Evolutionary conservation across 2,329 filamentous ascomycete genomes (phyloP), one percentile per base, ranked within the genome.

Genomic region (Penicillium polonicum): DNA sequence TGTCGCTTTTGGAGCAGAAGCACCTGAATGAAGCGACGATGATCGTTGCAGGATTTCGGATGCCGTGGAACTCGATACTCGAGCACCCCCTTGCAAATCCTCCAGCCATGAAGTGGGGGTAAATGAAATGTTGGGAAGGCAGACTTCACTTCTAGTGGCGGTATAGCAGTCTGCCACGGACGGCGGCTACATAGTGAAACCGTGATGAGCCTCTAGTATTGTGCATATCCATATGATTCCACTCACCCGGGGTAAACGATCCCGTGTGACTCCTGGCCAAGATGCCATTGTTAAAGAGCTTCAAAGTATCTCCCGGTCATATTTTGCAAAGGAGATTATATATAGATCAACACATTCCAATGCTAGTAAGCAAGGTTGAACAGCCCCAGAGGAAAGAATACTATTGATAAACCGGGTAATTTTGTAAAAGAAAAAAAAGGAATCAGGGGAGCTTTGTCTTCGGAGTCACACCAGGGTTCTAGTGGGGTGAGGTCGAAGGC

Each of bases 191-290:
- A 35, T 15, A 6, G 45, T 25, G 15, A 50, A 12, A 35, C 33
- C 15, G 36, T 36, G 52, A 55, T 43, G 36, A 50, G 52, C 27
- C 12, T 55, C 45, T 12, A 43, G n/a, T 12, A n/a, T 50, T 21
- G 17, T 36, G 27, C 38, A 36, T 39, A 42, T 41, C 5, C 9
- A 13, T 41, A 42, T 50, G 17, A 13, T 13, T 9, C 6, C 35
- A 38, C 39, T 53, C 19, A 59, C 60, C 53, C 35, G 35, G n/a
- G 42, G 50, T 27, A 44, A 23, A 51, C 15, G 7, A n/a, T 42
- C 17, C 19, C n/a, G 6, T 33, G 27, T 17, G 15, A 8, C n/a
- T 13, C 56, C 56, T 33, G 44, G 59, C 57, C 61, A 61, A 44
- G 29, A 45, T 27, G 21, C 7, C 49, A 36, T 45, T 45, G 15